Conservation (phyloP, 176 grass and related monocot species). For the Elymus sibiricus region DNA sequence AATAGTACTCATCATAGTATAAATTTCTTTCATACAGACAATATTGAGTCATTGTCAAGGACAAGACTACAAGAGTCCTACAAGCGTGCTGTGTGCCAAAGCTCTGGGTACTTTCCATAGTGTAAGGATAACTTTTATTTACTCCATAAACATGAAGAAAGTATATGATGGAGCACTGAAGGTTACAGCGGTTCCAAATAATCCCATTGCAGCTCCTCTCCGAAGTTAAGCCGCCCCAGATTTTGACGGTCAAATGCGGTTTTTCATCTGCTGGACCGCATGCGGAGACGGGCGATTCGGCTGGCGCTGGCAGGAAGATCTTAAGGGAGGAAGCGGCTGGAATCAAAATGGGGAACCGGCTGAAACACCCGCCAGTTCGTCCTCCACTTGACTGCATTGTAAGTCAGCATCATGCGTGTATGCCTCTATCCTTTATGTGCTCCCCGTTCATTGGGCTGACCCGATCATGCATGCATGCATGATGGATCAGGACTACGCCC, state of each 20-base stretch:
- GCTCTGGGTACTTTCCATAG: slow-evolving; percentile 11
- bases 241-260: slow-evolving; percentile 33
- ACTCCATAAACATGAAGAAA: not conserved
- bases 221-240: not conserved
- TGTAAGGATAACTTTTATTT: slow-evolving; percentile 5
- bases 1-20: not conserved
- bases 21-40: not conserved
- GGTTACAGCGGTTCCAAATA: not conserved
- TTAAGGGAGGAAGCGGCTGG: not conserved
- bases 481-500: slow-evolving; percentile 29
- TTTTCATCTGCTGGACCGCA: slow-evolving; percentile 1
- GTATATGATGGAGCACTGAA: not conserved
- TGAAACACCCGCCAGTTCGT: slow-evolving; percentile 10
- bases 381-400: slow-evolving; percentile 44
- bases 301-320: not conserved
- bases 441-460: not conserved
- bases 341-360: not conserved
- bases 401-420: not conserved
- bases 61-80: slow-evolving; percentile 33
- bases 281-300: not conserved
- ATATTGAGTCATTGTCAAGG: slow-evolving; percentile 26
- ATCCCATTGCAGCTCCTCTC: slow-evolving; percentile 25
- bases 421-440: no score
- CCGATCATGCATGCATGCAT: not conserved
- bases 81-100: slow-evolving; percentile 23